A percentile compares a stretch with the other conserved stretches of the same genome.
Conservation (phyloP, 2,329 filamentous ascomycete genomes). For the Sclerotinia spermophila region DNA sequence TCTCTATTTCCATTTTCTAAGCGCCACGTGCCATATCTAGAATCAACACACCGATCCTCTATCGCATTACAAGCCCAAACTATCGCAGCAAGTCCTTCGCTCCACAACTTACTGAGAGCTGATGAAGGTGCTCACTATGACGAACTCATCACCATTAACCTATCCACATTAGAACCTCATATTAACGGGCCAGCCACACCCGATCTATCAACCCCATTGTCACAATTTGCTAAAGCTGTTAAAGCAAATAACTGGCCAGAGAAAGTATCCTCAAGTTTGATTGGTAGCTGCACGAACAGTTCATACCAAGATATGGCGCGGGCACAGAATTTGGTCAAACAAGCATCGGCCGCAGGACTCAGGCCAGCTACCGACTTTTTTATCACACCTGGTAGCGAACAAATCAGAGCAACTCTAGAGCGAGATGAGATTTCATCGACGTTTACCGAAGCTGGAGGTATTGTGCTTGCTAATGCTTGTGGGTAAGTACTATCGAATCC, state of each 20-base stretch:
- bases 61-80: constrained; percentile 36
- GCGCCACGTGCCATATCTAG: constrained; percentile 79
- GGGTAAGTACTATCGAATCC: constrained; percentile 42
- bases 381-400: constrained; percentile 93
- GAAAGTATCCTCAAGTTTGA: constrained; percentile 86
- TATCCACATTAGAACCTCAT: constrained; percentile 86
- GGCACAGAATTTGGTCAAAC: constrained; percentile 87
- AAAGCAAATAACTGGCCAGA: constrained; percentile 85
- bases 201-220: constrained; percentile 88
- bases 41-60: constrained; percentile 70
- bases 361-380: constrained; percentile 90
- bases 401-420: constrained; percentile 91
- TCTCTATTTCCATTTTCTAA: constrained; percentile 78
- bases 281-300: constrained; percentile 97
- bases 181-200: constrained; percentile 98
- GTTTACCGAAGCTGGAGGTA: constrained; percentile 81
- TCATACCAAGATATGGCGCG: constrained; percentile 99
- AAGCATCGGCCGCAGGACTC: constrained; percentile 83
- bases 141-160: constrained; percentile 83
- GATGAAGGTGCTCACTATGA: constrained; percentile 86
- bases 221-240: constrained; percentile 81
- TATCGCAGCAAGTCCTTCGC: constrained; percentile 33
- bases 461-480: constrained; percentile 91
- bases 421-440: constrained; percentile 83
- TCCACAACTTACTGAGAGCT: constrained; percentile 67